phyloP scores from a whole-genome alignment of 1,284 basidiomycete species.

The Singerocomus inundabilis region DNA sequence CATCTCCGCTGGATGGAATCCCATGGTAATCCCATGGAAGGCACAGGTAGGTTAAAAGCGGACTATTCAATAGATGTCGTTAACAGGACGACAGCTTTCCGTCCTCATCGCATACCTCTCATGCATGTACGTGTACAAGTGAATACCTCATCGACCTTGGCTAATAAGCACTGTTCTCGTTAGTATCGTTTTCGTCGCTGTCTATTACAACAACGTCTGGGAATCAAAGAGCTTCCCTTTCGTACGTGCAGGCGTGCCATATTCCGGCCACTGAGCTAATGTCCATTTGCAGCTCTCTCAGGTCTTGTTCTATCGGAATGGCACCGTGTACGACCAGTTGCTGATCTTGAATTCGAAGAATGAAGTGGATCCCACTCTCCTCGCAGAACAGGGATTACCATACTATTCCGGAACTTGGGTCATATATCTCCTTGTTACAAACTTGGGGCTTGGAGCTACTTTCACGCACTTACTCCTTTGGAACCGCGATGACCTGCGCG shows the following conservation, averaged over 20 bases:
- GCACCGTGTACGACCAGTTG: slow-evolving; percentile 45
- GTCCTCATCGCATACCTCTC: slow-evolving; percentile 42
- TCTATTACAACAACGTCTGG: slow-evolving; percentile 50
- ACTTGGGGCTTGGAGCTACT: slow-evolving; percentile 44
- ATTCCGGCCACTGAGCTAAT: not conserved
- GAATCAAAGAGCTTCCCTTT: slow-evolving; percentile 49
- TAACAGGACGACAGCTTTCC: slow-evolving; percentile 34
- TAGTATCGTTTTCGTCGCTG: slow-evolving; percentile 42
- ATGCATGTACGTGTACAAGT: slow-evolving; percentile 39
- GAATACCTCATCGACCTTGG: not conserved
- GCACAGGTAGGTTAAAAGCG: slow-evolving; percentile 32
- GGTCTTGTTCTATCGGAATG: slow-evolving; percentile 50
- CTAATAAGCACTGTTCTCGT: slow-evolving; percentile 2
- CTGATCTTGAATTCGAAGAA: slow-evolving; percentile 48
- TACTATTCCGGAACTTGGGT: slow-evolving; percentile 41
- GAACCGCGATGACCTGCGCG: slow-evolving; percentile 44
- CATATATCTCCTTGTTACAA: slow-evolving; percentile 31
- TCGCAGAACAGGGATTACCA: slow-evolving; percentile 43
- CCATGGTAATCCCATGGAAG: slow-evolving; percentile 45
- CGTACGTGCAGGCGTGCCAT: slow-evolving; percentile 24
- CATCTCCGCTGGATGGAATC: slow-evolving; percentile 42
- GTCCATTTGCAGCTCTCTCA: slow-evolving; percentile 40
- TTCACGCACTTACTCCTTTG: slow-evolving; percentile 53
- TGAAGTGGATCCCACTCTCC: slow-evolving; percentile 46
- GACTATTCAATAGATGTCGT: accelerated